These are phyloP conservation scores for Escallonia herrerae DNA, from an alignment of 129 eudicot genomes.

Conservation along the genomic window DNA sequence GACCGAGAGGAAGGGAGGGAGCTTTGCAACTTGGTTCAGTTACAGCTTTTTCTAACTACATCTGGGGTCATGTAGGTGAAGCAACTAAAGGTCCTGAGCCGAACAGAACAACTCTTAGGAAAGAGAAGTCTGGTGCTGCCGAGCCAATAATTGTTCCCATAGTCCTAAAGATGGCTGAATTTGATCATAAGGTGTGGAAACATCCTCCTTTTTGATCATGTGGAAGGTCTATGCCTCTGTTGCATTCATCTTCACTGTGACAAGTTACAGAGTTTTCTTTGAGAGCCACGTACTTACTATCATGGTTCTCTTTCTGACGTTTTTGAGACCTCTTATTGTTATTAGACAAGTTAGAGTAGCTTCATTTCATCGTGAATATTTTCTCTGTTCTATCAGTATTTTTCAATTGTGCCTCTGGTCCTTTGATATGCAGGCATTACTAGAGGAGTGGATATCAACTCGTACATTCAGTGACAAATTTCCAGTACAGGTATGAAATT, in stretches of 20 bases:
- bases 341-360: not conserved
- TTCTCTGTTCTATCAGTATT: not conserved
- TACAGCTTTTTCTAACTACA: constrained; percentile 4
- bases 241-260: not conserved
- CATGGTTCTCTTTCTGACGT: no score
- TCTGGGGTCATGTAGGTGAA: constrained; percentile 39
- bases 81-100: constrained; percentile 38
- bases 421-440: constrained; percentile 59
- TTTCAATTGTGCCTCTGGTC: constrained; percentile 1
- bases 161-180: constrained; percentile 90
- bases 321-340: not conserved
- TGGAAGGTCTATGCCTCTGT: not conserved
- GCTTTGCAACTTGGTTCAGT: not conserved
- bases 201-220: not conserved
- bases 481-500: constrained; percentile 50
- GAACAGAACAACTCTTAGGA: constrained; percentile 27
- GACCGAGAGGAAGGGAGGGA: not conserved
- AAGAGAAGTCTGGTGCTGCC: constrained; percentile 65
- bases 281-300: no score
- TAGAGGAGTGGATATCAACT: constrained; percentile 94
- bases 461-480: constrained; percentile 66
- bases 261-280: not conserved
- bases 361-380: not conserved
- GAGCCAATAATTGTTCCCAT: constrained; percentile 89
- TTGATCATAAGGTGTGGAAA: constrained; percentile 76